A percentile compares a stretch with the other conserved stretches of the same genome.
Evolutionary conservation across 2,329 filamentous ascomycete genomes (phyloP).

Genomic region (Phyllosticta capitalensis): DNA sequence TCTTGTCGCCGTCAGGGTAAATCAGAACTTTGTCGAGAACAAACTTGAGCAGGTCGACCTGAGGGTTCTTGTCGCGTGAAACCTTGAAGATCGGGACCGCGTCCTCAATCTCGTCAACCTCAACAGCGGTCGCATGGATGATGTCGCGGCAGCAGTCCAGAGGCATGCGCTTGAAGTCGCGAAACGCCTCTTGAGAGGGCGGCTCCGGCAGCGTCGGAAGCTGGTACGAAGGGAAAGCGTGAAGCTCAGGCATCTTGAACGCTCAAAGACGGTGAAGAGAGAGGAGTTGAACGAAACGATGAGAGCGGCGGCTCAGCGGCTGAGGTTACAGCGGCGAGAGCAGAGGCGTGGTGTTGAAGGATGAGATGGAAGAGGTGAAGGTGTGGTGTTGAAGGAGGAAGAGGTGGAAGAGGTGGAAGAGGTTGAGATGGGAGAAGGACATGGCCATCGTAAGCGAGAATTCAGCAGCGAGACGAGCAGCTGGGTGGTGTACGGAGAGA

Average conservation of each 20-base stretch:
- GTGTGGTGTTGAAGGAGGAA: no score
- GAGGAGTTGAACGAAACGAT: not conserved
- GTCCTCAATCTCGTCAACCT: not conserved
- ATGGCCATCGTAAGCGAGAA: not conserved
- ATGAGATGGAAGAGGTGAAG: no score
- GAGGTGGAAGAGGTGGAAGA: no score
- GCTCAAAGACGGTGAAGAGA: not conserved
- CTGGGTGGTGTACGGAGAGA: not conserved
- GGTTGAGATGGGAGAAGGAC: not conserved
- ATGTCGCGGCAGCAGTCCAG: conserved; percentile 1
- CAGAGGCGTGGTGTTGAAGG: not conserved
- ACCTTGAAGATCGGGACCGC: not conserved
- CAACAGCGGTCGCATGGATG: not conserved
- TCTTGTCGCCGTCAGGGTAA: not conserved
- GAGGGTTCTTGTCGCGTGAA: not conserved
- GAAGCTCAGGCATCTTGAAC: not conserved
- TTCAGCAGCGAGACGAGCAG: not conserved
- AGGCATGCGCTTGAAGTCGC: not conserved
- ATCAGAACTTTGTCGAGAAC: not conserved
- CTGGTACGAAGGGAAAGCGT: not conserved
- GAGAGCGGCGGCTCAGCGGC: not conserved
- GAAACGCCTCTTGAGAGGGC: not conserved
- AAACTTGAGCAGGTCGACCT: not conserved
- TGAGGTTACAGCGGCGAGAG: not conserved
- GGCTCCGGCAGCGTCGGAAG: not conserved